Base-by-base conservation (phyloP, 2,329 filamentous ascomycete genomes). In the Paracoccidioides brasiliensis region DNA sequence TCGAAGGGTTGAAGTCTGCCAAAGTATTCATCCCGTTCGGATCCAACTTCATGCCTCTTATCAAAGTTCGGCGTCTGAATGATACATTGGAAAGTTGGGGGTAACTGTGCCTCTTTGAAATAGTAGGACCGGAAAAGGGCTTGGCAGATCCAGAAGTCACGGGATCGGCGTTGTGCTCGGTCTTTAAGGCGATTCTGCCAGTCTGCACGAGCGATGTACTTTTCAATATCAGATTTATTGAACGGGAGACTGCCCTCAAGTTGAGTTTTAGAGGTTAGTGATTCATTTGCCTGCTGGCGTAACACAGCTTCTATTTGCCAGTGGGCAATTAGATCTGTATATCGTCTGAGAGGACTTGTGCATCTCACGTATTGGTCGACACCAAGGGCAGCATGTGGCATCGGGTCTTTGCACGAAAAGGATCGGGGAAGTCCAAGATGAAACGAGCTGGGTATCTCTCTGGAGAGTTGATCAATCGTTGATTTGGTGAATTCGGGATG, bases 221-320 rank as follows among this genome's bases (percentile, higher is more conserved):
- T 66, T 40, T 79, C 72, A 28, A 84, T 68, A 14, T 74, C 68
- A 1, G 65, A 56, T 14, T 67, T 65, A 10, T 72, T 71, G 64
- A 82, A 83, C 2, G 80, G 78, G 4, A 83, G 69, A 55, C 65
- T 63, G 15, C 63, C 59, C 49, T 60, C 55, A 49, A 66, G 64
- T 3, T 62, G 56, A 5, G 62, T 60, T 33, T 64, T 64, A 50
- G 73, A 61, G 30, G 79, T 68, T n/a, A 67, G 65, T 10, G 67
- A 65, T 12, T 74, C 74, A 35, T 67, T 62, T 9, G 76, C 72
- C 66, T 84, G 81, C 58, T 78, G 74, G 9, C 78, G 77, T 43
- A 85, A 61, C 1, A 79, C 80, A 5, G 80, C 78, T 69, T 84
- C 80, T 49, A 83, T 81, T 60, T 85, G 81, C 74, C 82, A 84